Evolutionary conservation across 192 early-diverging fungal species (phyloP), one percentile per base, ranked within the genome.

Genomic region (Backusella liffmaniae): DNA sequence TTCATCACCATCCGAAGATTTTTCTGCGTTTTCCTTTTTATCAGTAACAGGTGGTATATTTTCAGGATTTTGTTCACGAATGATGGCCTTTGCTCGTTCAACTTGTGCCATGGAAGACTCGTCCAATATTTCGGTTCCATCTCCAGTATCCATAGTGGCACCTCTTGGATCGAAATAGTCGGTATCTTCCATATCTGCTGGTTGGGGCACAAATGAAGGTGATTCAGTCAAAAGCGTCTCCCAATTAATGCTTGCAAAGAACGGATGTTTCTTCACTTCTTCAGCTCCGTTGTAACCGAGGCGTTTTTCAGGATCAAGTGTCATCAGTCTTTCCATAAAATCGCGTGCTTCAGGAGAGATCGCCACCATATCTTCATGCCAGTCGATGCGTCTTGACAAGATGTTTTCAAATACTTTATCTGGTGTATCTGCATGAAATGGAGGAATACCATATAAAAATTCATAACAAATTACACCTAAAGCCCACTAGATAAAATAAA

Each of bases 101-200:
- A 79, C 82, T 37, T 79, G 76, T 7, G 80, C 85, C 46, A 78
- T 83, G 2, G 83, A 75, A 53, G 77, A 77, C 5, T 76, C 75
- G 44, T 84, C 77, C 9, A 78, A 37, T 23, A 72, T 23, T 15
- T 65, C 62, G 6, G 18, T 36, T 21, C 8, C 5, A 23, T 59
- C 79, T 36, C 83, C 78, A 2, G 77, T 77, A 16, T 88, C 81
- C 86, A 90, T 89, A 10, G 80, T 88, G 12, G 90, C 94, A 8
- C 97, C 97, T 13, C 97, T 87, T 21, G 88, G 79, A 82, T 98
- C 97, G 90, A 99, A 99, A 74, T 98, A 98, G 39, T 94, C 90
- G 0, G 97, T 98, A 76, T 98, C 97, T 72, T 95, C 95, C 1
- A 87, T 83, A 70, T 86, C 84, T 18, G 89, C 90, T 4, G 91